phyloP scores from a whole-genome alignment of 305 asterid species.

The Striga hermonthica region DNA sequence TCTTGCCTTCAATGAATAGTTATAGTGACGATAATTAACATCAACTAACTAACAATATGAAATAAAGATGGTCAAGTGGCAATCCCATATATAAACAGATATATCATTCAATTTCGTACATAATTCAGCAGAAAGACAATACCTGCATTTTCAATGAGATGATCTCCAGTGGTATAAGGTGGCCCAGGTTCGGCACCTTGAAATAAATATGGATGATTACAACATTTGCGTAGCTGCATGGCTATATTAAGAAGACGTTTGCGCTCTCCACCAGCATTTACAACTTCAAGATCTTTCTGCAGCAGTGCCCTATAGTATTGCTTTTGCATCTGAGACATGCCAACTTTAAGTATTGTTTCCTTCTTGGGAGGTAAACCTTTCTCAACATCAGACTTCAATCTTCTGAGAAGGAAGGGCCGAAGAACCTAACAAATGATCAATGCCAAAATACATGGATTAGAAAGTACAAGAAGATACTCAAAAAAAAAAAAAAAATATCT shows the following conservation, averaged over 20 bases:
- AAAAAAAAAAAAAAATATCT: too few species aligned
- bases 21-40: background rate
- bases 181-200: conserved; percentile 99
- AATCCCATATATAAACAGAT: background rate
- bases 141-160: conserved; percentile 97
- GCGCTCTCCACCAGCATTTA: conserved; percentile 99
- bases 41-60: background rate
- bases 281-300: conserved; percentile 99
- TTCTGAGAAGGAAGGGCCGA: conserved; percentile 92
- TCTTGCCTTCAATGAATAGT: conserved; percentile 58
- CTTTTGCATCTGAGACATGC: conserved; percentile 99
- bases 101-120: background rate
- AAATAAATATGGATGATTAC: conserved; percentile 97
- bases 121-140: conserved; percentile 24
- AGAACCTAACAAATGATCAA: conserved; percentile 59
- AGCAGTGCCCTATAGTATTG: conserved; percentile 84
- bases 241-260: conserved; percentile 97
- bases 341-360: conserved; percentile 98
- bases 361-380: conserved; percentile 99
- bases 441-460: background rate
- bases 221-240: conserved; percentile 97
- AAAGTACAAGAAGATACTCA: background rate
- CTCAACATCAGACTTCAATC: conserved; percentile 98
- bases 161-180: conserved; percentile 87
- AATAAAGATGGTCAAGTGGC: conserved; percentile 15